These are phyloP conservation scores for Lepidium sativum DNA, from an alignment of 345 rosid genomes.

Conservation along the genomic window DNA sequence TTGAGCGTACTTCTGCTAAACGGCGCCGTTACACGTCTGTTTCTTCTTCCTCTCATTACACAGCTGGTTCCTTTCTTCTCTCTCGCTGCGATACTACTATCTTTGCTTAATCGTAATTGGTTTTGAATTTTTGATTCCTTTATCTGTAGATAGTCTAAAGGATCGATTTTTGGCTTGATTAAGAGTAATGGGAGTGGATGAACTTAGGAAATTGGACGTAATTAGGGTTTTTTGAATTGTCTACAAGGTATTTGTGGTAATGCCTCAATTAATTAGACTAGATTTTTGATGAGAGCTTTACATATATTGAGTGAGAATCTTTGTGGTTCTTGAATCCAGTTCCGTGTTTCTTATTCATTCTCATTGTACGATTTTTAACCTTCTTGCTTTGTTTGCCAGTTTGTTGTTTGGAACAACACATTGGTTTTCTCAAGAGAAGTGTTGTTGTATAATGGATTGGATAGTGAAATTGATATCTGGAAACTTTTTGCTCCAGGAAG, in stretches of 20 bases:
- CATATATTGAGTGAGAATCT: not conserved
- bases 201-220: not conserved
- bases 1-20: not conserved
- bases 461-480: slow-evolving; percentile 5
- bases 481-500: slow-evolving; percentile 13
- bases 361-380: not conserved
- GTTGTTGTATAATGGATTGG: not conserved
- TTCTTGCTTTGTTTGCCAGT: not conserved
- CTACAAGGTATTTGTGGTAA: slow-evolving; percentile 10
- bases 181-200: slow-evolving; percentile 13
- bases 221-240: slow-evolving; percentile 4
- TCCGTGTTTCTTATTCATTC: not conserved
- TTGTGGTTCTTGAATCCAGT: not conserved
- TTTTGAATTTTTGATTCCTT: not conserved
- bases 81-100: not conserved
- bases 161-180: not conserved
- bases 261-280: not conserved
- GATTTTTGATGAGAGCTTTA: not conserved
- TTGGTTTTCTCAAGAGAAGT: not conserved
- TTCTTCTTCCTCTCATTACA: not conserved
- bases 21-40: not conserved
- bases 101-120: not conserved
- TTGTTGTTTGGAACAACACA: not conserved
- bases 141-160: not conserved
- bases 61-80: not conserved